Conservation (phyloP, 768 basidiomycete species). For the Obba rivulosa region DNA sequence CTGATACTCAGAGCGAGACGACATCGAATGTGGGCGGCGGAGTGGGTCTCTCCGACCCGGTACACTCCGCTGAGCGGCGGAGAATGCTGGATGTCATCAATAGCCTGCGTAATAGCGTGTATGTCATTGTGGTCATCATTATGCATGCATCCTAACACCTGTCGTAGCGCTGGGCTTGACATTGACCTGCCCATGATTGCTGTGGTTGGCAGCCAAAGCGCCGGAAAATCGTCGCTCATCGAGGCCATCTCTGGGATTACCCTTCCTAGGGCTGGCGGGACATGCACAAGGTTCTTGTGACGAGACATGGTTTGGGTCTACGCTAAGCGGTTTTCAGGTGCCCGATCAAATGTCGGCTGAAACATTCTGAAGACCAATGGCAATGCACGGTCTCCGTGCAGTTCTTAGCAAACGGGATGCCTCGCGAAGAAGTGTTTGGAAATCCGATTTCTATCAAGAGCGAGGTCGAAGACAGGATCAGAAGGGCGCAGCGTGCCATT, state of each 20-base stretch:
- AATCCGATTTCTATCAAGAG: conserved; percentile 41
- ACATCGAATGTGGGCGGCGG: not conserved
- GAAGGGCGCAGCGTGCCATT: conserved; percentile 61
- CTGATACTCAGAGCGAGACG: too few relatives aligned
- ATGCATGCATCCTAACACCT: not conserved
- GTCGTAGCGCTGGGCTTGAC: conserved; percentile 53
- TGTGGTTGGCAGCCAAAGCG: conserved; percentile 68
- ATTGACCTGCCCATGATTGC: conserved; percentile 72
- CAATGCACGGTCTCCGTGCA: conserved; percentile 27
- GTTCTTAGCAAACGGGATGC: conserved; percentile 26
- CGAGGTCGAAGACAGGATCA: conserved; percentile 60
- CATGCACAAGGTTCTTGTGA: conserved; percentile 57
- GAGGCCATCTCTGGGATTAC: conserved; percentile 72
- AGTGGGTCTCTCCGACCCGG: conserved; percentile 49
- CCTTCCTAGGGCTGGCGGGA: conserved; percentile 63
- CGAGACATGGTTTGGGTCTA: not conserved
- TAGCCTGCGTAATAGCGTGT: conserved; percentile 59
- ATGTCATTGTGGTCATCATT: conserved; percentile 2
- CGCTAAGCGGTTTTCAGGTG: conserved; percentile 21
- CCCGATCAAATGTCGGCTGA: conserved; percentile 32
- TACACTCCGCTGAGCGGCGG: conserved; percentile 34
- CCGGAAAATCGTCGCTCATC: conserved; percentile 74
- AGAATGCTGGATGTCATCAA: conserved; percentile 56
- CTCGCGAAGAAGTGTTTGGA: conserved; percentile 27
- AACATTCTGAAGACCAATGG: conserved; percentile 25